Evolutionary conservation across 345 rosid genomes (phyloP), one percentile per base, ranked within the genome.

Genomic region (Viola odorata): DNA sequence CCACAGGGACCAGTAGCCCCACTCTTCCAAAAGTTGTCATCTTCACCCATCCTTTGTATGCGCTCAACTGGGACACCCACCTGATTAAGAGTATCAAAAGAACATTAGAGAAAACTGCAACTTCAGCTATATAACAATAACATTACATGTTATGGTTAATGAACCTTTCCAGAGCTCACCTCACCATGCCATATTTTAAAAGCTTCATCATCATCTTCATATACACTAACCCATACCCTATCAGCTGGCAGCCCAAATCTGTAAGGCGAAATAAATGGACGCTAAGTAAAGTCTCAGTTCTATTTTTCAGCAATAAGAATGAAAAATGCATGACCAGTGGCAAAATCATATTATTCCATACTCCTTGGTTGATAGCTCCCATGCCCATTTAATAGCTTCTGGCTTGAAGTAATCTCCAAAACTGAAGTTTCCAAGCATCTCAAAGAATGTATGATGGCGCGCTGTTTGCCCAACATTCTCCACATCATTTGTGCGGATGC

Each of bases 371-470:
- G 98, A 92, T 58, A 92, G 85, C 81, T 92, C 98, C 98, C 96
- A 92, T 17, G 98, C 96, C 96, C 98, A 89, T 64, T 60, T 75
- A 51, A 92, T 87, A 14, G 98, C 98, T 58, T 92, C 96, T 71
- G 73, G 84, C 81, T 89, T 92, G 73, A 92, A 89, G 77, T 92
- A 92, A 75, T 92, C 98, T 52, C 98, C 98, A 39, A 92, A 89
- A 66, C 96, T 89, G 72, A 92, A 92, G 77, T 92, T 92, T 57
- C 98, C 96, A 15, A 92, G 90, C 98, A 92, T 92, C 83, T 89
- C 98, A 76, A 92, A 92, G 73, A 92, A 89, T 8, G 96, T 89
- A 45, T 92, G 98, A 58, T 92, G 96, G 41, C 96, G 79, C 11
- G 96, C 62, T 42, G 98, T 92, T 72, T 66, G 78, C 12, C 98